Evolutionary conservation across 2,329 filamentous ascomycete genomes (phyloP), one percentile per base, ranked within the genome.

Genomic region (Chaetothyriales sp.): DNA sequence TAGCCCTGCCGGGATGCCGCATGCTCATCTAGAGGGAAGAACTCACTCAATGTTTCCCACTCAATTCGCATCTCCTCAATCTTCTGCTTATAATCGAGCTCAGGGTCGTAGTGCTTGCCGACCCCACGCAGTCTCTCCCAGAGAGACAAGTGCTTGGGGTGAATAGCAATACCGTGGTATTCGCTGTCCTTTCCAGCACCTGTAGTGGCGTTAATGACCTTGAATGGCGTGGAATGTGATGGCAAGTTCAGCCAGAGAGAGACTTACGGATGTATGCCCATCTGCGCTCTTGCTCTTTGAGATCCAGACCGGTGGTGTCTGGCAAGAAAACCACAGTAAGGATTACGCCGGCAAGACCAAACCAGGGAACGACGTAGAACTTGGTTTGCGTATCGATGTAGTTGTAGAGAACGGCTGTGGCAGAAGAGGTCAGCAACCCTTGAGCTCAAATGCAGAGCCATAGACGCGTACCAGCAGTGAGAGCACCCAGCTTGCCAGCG

Each of bases 201-300:
- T 40, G 33, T 13, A 40, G 15, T 4, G 33, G 33, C 33, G 33
- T 40, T 40, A 40, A 15, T 5, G 33, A 40, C 33, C 4, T 40
- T 5, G 29, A 33, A 33, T 13, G 7, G 33, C 1, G 15, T 15
- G 33, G 13, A 13, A 5, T 40, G 10, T 40, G 33, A 25, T 25
- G 3, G 6, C 3, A 3, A 25, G 22, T 25, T 6, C 10, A 15
- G 1, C 13, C 8, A 8, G 10, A 40, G 9, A 2, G 33, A 5
- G 10, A 40, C 33, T 40, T 40, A 40, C 87, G 83, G 66, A 97
- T 87, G 70, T 84, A 95, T 52, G 76, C 71, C 89, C 90, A 97
- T 63, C 90, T 83, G 58, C 90, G 86, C 72, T 97, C 90, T 72
- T 95, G 89, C 70, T 97, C 90, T 76, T 95, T 94, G 57, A 97